These are phyloP conservation scores for Stachybotrys elegans DNA, from an alignment of 2,329 filamentous ascomycete genomes.

Conservation along the genomic window DNA sequence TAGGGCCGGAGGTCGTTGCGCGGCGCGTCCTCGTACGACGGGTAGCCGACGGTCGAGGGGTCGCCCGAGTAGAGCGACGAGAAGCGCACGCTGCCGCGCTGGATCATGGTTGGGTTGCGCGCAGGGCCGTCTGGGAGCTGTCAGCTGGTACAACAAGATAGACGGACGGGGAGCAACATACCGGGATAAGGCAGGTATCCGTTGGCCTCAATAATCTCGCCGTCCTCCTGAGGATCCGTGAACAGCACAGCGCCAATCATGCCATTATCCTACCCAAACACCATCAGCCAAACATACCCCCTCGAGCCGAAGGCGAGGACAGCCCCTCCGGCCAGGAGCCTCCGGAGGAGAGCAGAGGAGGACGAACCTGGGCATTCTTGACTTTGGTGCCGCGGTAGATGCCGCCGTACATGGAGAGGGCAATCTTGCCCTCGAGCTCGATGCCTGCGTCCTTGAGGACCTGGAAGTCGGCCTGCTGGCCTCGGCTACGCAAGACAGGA, in stretches of 20 bases:
- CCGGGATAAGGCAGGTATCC: conserved; percentile 1
- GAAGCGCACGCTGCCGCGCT: conserved; percentile 13
- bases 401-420: conserved; percentile 1
- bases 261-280: neutral
- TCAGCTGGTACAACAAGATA: neutral
- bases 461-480: conserved; percentile 1
- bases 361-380: conserved; percentile 1
- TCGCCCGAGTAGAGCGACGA: conserved; percentile 13
- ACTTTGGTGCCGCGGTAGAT: conserved; percentile 3
- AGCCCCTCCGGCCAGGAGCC: too few species aligned
- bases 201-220: conserved; percentile 2
- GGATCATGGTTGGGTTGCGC: conserved; percentile 11
- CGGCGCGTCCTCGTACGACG: conserved; percentile 12
- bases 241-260: neutral
- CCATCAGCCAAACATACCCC: neutral
- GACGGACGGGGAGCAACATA: neutral
- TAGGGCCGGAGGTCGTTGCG: conserved; percentile 10
- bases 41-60: conserved; percentile 14
- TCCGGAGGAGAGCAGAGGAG: too few species aligned
- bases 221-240: conserved; percentile 1
- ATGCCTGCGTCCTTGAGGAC: conserved; percentile 2
- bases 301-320: too few species aligned
- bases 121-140: neutral
- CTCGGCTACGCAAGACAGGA: neutral
- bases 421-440: conserved; percentile 3